Conservation (phyloP, 2,329 filamentous ascomycete species). For the Proliferodiscus dingleyae region DNA sequence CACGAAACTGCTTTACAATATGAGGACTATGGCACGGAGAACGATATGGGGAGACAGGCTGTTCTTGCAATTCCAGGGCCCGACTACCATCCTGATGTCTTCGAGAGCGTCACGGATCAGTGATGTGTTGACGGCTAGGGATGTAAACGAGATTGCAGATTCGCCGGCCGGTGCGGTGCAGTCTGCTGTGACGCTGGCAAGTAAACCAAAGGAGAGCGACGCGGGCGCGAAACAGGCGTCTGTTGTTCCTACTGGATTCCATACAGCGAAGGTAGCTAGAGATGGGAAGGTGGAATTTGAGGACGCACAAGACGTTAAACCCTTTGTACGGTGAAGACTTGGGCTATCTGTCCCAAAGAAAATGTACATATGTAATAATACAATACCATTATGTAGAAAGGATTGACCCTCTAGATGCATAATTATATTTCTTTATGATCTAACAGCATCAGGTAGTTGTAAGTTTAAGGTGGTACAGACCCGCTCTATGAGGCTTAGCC, state of each 20-base stretch:
- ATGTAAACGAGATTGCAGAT: constrained; percentile 89
- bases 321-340: constrained; percentile 14
- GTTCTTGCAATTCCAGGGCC: constrained; percentile 86
- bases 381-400: background rate
- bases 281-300: constrained; percentile 62
- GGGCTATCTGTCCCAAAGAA: background rate
- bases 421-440: no score
- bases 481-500: no score
- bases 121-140: constrained; percentile 70
- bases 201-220: constrained; percentile 34
- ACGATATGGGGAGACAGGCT: constrained; percentile 92
- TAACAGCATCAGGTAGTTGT: no score
- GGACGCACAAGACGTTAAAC: constrained; percentile 20
- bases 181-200: constrained; percentile 48
- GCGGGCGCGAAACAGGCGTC: constrained; percentile 29
- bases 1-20: constrained; percentile 56
- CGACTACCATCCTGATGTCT: constrained; percentile 79
- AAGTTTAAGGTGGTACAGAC: no score
- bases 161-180: constrained; percentile 67
- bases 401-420: no score
- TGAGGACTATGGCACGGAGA: constrained; percentile 72
- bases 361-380: constrained; percentile 7
- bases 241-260: constrained; percentile 42
- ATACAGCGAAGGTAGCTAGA: constrained; percentile 51
- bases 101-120: constrained; percentile 75